Evolutionary conservation across 1,284 basidiomycete species (phyloP).

Genomic region (Wallemia mellicola): DNA sequence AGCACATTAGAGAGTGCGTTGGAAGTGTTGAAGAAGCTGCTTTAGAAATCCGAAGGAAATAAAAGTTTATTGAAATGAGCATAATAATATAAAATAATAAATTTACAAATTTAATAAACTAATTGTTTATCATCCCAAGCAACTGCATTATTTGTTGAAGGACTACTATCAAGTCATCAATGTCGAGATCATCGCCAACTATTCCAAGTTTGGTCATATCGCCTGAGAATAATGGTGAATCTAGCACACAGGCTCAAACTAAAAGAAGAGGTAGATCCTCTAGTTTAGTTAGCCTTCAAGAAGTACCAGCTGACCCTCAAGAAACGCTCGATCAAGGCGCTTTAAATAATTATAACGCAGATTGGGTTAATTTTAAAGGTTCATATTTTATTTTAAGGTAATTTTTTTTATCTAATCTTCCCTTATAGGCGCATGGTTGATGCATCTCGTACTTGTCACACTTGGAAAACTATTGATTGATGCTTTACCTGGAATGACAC

Average conservation of each 20-base stretch:
- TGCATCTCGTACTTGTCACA: constrained; percentile 77
- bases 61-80: no score
- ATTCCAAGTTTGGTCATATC: neutral
- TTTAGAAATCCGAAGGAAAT: no score
- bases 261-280: neutral
- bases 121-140: no score
- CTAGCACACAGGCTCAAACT: neutral
- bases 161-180: no score
- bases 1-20: no score
- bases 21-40: no score
- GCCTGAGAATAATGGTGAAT: neutral
- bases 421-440: constrained; percentile 76
- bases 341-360: constrained; percentile 71
- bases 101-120: no score
- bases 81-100: no score
- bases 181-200: neutral
- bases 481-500: constrained; percentile 72
- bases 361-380: constrained; percentile 98
- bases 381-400: constrained; percentile 9
- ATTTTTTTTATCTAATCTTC: neutral
- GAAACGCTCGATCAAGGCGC: constrained; percentile 49
- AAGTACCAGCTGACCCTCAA: constrained; percentile 27
- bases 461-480: constrained; percentile 76
- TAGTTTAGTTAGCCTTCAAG: neutral
- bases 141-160: no score